Evolutionary conservation across 306 rosid species (phyloP), one percentile per base, ranked within the genome.

Genomic region (Dryas drummondii): DNA sequence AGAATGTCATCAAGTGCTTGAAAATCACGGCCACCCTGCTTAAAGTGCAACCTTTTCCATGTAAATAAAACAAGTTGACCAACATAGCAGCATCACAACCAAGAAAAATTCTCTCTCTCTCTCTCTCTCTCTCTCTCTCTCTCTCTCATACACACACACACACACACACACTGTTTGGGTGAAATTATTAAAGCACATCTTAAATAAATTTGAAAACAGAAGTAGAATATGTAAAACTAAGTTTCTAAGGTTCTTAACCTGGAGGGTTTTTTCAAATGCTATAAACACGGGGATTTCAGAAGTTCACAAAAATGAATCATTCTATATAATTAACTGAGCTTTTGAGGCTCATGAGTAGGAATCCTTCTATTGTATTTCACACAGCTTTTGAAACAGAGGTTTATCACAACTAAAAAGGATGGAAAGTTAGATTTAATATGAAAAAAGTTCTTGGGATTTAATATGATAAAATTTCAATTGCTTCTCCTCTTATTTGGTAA

Each of bases 11-110:
- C 76, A 48, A 72, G 5, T 42, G 48, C 68, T 58, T 48, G 76
- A 47, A 58, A 46, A n/a, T 47, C 76, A 46, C 58, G 76, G n/a
- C 67, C 72, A 48, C 6, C 72, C 57, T 68, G 72, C 72, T 66
- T n/a, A 66, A 66, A 22, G 40, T 45, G 65, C 15, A 45, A 22
- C 64, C 61, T 49, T 19, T 45, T 26, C 49, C 76, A 57, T 22
- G 56, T 12, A 22, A 57, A 66, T 57, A 57, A 57, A 72, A 56
- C 75, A 44, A 44, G 27, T 57, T 22, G 17, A 15, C 37, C 44
- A 45, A 7, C 2, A 56, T 72, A 64, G 7, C 73, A 68, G 32
- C 44, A 22, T 57, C 22, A 22, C 44, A 55, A 54, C 19, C 50
- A 15, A 14, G 54, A 71, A 55, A 56, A 71, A 19, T 2, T 19